Conservation (phyloP, 73 alveolate species). For the Durusdinium trenchii region DNA sequence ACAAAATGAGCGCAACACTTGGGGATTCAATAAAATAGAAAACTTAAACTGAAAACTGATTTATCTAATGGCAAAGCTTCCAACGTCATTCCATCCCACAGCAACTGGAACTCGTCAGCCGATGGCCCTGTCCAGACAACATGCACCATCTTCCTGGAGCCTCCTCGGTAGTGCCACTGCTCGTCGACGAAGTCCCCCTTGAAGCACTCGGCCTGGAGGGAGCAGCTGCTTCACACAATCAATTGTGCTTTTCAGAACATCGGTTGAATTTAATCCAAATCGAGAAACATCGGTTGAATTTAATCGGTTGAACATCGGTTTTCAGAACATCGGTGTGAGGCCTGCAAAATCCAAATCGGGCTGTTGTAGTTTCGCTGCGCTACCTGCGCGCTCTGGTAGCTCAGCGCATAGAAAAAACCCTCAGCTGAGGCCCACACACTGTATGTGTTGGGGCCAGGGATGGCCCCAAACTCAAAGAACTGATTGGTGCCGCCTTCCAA, state of each 20-base stretch:
- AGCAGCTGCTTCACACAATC: too few species aligned
- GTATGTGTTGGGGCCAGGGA: background rate
- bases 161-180: background rate
- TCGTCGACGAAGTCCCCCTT: background rate
- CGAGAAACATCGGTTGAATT: too few species aligned
- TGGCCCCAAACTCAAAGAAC: background rate
- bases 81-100: background rate
- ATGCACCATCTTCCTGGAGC: background rate
- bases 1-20: background rate
- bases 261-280: too few species aligned
- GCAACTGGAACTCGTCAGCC: background rate
- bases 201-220: background rate
- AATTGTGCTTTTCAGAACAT: too few species aligned
- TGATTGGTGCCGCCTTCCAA: background rate
- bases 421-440: background rate
- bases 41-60: too few species aligned
- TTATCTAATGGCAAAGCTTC: too few species aligned
- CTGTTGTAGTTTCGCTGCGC: background rate
- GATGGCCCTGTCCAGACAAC: background rate
- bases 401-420: constrained; percentile 1
- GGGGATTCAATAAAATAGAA: background rate
- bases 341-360: background rate
- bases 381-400: background rate
- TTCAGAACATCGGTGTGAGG: too few species aligned
- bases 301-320: too few species aligned